Base-by-base conservation (phyloP, 164 flowering plant species). In the Buxus sempervirens region DNA sequence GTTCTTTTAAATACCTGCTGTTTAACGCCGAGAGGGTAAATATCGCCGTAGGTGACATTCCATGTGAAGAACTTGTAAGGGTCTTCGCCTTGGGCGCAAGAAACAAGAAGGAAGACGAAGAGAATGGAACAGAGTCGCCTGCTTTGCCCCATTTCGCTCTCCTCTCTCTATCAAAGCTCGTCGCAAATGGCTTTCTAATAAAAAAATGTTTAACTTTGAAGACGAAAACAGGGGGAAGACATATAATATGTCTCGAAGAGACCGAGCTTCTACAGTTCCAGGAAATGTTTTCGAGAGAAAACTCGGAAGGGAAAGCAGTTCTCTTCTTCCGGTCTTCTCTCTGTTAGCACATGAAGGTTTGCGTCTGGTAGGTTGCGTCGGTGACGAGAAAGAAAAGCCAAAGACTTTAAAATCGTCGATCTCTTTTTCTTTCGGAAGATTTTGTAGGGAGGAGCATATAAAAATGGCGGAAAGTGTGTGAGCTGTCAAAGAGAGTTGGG, bases 21-120 rank as follows among this genome's bases (percentile, higher is more conserved):
- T 60, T 65, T 76, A 13, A 79, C 73, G 48, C 82, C 82, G 24
- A 79, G 77, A 60, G 78, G 78, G 13, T 67, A 80, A 27, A 80
- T 80, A 58, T 75, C 78, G 10, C 82, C 82, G n/a, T 68, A 79
- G 4, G 79, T 76, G 5, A 78, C 81, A 62, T 63, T 70, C 81
- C 81, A 78, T 5, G 69, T 70, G 25, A 72, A 69, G 64, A 75
- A 78, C 28, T 72, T 75, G 48, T 78, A 78, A 14, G 81, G 81
- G 25, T 78, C 81, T 60, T 78, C 81, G 9, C 70, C 78, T 72
- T 72, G 66, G 26, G 69, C 68, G 55, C 42, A 54, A 55, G 63
- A 63, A 66, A 58, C 56, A 62, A 54, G 54, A 24, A 64, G 49
- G 42, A 64, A 32, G 27, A 63, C 56, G 28, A 68, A 15, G 23